Evolutionary conservation across 1,284 basidiomycete genomes (phyloP).

Genomic region (Trametes hirsuta): DNA sequence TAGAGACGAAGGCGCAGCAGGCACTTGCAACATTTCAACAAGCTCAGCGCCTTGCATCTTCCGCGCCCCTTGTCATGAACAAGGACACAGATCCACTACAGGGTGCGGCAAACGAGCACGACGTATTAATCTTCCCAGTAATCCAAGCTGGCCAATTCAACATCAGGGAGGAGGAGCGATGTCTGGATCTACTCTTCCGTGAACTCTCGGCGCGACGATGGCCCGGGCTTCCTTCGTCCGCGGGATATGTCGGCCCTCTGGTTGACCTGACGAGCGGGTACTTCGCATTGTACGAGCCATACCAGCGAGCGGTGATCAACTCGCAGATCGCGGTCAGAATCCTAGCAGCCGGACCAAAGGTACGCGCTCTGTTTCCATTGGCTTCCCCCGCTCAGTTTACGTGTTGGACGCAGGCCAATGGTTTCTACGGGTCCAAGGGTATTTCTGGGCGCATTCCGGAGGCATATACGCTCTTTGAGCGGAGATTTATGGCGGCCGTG

Average conservation of each 20-base stretch:
- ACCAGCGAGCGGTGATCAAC: slow-evolving; percentile 76
- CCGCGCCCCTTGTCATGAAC: neutral
- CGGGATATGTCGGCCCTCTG: slow-evolving; percentile 41
- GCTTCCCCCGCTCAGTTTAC: neutral
- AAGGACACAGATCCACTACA: neutral
- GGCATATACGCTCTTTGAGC: slow-evolving; percentile 90
- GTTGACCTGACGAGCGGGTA: slow-evolving; percentile 93
- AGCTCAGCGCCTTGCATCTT: slow-evolving; percentile 36
- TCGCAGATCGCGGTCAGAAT: slow-evolving; percentile 69
- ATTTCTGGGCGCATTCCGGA: slow-evolving; percentile 93
- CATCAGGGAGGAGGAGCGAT: slow-evolving; percentile 80
- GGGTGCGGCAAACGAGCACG: slow-evolving; percentile 30
- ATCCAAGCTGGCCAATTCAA: slow-evolving; percentile 87
- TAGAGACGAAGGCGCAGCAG: slow-evolving; percentile 54
- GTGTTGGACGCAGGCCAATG: slow-evolving; percentile 74
- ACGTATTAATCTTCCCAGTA: slow-evolving; percentile 76
- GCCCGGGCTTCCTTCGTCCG: neutral
- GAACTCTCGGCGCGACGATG: slow-evolving; percentile 34
- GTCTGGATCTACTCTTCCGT: slow-evolving; percentile 62
- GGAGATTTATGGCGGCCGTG: slow-evolving; percentile 80
- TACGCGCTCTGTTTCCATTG: slow-evolving; percentile 37
- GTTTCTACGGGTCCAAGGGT: slow-evolving; percentile 90
- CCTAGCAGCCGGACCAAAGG: slow-evolving; percentile 87
- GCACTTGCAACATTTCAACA: slow-evolving; percentile 57
- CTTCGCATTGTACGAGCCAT: slow-evolving; percentile 87